Evolutionary conservation across 805 yeast species (phyloP), one percentile per base, ranked within the genome.

Genomic region (Pichia nakasei): DNA sequence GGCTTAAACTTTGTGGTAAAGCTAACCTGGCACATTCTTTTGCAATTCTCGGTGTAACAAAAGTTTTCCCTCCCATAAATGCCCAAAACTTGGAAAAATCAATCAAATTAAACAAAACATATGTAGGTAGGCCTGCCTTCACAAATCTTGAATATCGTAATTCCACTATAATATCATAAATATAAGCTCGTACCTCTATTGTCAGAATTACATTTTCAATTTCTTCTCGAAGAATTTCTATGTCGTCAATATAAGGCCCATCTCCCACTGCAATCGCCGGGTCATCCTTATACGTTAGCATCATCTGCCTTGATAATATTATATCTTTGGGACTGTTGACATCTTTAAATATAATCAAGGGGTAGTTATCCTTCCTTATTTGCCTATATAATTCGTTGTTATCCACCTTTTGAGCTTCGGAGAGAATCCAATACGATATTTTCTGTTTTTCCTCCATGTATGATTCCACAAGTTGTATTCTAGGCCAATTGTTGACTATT

Each of bases 61-160:
- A 80, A 18, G 49, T 47, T 11, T 64, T 52, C 4, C 57, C 64
- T 35, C 68, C 67, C 8, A 75, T 45, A 4, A 67, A 68, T 22
- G 80, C 68, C 32, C 75, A 53, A 9, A 69, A 53, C 19, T 65
- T 60, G 2, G 68, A 61, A 42, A 68, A 55, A 9, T 52, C 43
- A 22, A 67, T 71, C 32, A 77, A 57, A 40, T 76, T 79, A 2
- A 54, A 46, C 11, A 70, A 55, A 2, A 72, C 61, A 41, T 59
- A 55, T 0, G 82, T 75, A 1, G 80, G 70, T 0, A 78, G 54
- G 0, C 85, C 85, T 1, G 69, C 65, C 20, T 53, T 48, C 2
- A 77, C 76, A 55, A 76, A 69, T 35, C 85, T 55, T 51, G 80
- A 82, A 42, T 69, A 68, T 37, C 86, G 61, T 2, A 73, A 52